Conservation (phyloP, 1,139 yeast genomes). For the Spathaspora sp. region DNA sequence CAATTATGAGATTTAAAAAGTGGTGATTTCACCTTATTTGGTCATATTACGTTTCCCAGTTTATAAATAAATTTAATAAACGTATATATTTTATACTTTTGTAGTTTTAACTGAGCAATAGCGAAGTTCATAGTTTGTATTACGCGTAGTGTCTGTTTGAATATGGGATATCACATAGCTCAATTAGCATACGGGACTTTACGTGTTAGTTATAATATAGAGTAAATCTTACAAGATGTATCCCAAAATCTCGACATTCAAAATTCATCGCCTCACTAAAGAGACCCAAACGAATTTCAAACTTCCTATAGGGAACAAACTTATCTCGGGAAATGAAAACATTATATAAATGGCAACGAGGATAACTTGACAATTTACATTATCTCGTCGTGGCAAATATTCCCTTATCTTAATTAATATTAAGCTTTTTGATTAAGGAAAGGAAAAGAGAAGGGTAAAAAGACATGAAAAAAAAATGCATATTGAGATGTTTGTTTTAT, state of each 20-base stretch:
- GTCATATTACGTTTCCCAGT: slow-evolving; percentile 2
- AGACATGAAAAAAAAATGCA: slow-evolving; percentile 4
- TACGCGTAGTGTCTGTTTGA: too few species aligned
- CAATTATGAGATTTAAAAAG: slow-evolving; percentile 1
- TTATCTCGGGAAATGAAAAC: slow-evolving; percentile 51
- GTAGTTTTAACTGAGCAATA: background rate
- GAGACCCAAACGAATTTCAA: slow-evolving; percentile 49
- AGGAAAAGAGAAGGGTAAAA: slow-evolving; percentile 11
- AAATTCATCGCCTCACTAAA: slow-evolving; percentile 51
- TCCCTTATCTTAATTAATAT: slow-evolving; percentile 40
- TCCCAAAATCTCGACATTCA: slow-evolving; percentile 64
- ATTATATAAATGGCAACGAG: slow-evolving; percentile 59
- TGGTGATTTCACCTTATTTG: background rate
- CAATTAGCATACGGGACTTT: too few species aligned
- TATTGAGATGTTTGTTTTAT: slow-evolving; percentile 7
- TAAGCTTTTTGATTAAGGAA: slow-evolving; percentile 57
- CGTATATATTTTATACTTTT: background rate
- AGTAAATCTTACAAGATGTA: slow-evolving; percentile 27
- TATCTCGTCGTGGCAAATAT: slow-evolving; percentile 71
- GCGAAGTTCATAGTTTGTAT: background rate
- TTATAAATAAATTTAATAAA: slow-evolving; percentile 1
- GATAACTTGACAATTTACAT: slow-evolving; percentile 60
- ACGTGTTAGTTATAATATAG: too few species aligned
- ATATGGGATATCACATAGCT: too few species aligned
- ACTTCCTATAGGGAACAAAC: slow-evolving; percentile 58